Conservation (phyloP, 768 basidiomycete genomes). For the Dioszegia crocea region DNA sequence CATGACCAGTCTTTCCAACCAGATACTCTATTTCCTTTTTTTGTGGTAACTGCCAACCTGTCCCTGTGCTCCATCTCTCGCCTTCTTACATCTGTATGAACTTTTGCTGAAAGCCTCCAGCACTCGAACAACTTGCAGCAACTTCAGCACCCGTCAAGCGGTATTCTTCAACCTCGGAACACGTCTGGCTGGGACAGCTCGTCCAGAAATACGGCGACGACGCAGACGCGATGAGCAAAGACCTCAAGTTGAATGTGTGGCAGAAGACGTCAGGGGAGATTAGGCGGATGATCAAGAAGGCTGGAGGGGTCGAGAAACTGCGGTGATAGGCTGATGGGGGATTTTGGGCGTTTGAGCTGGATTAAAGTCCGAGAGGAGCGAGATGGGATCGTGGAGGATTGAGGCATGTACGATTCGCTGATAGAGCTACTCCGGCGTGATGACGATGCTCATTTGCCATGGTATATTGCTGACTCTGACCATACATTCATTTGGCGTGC, state of each 20-base stretch:
- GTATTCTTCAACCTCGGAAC: slow-evolving; percentile 67
- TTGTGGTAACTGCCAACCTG: too few relatives aligned
- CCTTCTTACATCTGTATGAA: background rate
- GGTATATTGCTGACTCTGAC: background rate
- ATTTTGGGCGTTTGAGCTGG: too few relatives aligned
- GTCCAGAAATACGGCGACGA: slow-evolving; percentile 68
- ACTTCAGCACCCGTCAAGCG: slow-evolving; percentile 55
- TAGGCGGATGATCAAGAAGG: slow-evolving; percentile 45
- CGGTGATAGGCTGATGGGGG: background rate
- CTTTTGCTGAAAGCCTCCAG: slow-evolving; percentile 43
- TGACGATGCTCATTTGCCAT: too few relatives aligned
- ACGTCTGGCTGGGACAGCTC: slow-evolving; percentile 62
- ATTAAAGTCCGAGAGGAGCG: too few relatives aligned
- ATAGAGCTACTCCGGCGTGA: too few relatives aligned
- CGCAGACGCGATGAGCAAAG: slow-evolving; percentile 69
- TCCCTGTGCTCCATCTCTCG: too few relatives aligned
- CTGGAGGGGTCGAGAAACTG: slow-evolving; percentile 42
- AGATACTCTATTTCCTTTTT: too few relatives aligned
- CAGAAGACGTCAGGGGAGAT: slow-evolving; percentile 82
- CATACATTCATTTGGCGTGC: slow-evolving; percentile 13
- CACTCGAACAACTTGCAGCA: slow-evolving; percentile 63
- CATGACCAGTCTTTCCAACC: too few relatives aligned
- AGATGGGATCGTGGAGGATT: background rate
- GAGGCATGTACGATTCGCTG: background rate
- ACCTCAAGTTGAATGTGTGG: slow-evolving; percentile 71